Conservation (phyloP, 306 rosid species). For the Quercus bicolor region DNA sequence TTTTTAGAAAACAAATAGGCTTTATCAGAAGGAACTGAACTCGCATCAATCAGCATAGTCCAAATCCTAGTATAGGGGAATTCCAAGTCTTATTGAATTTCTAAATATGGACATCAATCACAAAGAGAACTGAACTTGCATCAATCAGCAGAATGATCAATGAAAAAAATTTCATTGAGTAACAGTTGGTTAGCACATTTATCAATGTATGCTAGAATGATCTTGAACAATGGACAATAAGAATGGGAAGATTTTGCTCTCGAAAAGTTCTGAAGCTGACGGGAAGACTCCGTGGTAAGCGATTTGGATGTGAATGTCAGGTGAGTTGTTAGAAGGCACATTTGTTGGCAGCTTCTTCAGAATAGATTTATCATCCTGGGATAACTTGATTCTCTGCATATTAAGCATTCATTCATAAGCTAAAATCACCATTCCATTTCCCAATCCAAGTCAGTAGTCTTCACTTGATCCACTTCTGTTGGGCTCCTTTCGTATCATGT, state of each 20-base stretch:
- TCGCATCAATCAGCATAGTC: background rate
- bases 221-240: slow-evolving; percentile 21
- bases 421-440: slow-evolving; percentile 13
- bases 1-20: no score
- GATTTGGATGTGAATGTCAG: slow-evolving; percentile 20
- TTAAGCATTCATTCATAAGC: slow-evolving; percentile 17
- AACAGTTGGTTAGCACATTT: slow-evolving; percentile 36
- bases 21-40: slow-evolving; percentile 7
- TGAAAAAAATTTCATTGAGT: slow-evolving; percentile 25
- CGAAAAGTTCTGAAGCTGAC: slow-evolving; percentile 9
- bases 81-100: background rate
- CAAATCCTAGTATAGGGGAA: background rate
- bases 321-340: slow-evolving; percentile 37
- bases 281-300: slow-evolving; percentile 14
- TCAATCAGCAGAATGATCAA: background rate
- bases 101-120: slow-evolving; percentile 20
- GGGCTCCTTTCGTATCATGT: slow-evolving; percentile 75
- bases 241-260: slow-evolving; percentile 19
- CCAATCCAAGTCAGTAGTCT: slow-evolving; percentile 42
- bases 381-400: slow-evolving; percentile 27
- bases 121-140: slow-evolving; percentile 6
- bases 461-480: slow-evolving; percentile 53
- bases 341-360: slow-evolving; percentile 19
- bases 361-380: slow-evolving; percentile 13
- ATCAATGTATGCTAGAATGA: slow-evolving; percentile 25